Conservation (phyloP, 768 basidiomycete genomes). For the Tulasnella sp. region DNA sequence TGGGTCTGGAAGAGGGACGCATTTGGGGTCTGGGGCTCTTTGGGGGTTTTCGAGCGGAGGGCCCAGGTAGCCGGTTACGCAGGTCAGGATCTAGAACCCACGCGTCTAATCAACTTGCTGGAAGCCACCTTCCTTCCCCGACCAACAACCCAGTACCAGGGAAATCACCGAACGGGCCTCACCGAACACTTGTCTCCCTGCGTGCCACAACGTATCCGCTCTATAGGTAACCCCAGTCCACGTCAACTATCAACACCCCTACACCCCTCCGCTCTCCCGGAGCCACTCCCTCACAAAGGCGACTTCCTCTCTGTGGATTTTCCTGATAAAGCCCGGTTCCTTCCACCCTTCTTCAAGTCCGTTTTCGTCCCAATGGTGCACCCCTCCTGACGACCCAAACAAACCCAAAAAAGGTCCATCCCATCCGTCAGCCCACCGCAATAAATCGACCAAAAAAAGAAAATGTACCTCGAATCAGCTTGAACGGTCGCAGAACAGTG, state of each 20-base stretch:
- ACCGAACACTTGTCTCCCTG: background rate
- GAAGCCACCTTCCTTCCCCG: background rate
- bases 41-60: background rate
- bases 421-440: background rate
- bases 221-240: background rate
- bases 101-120: background rate
- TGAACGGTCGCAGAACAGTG: constrained; percentile 67
- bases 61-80: background rate
- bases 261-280: constrained; percentile 28
- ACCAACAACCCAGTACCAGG: background rate
- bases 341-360: constrained; percentile 46
- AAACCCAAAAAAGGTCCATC: background rate
- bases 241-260: background rate
- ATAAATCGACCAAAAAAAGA: background rate
- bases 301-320: constrained; percentile 72
- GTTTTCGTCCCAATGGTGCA: constrained; percentile 64
- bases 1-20: background rate
- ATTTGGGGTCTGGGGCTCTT: background rate
- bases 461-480: constrained; percentile 67
- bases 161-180: background rate
- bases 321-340: constrained; percentile 68
- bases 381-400: constrained; percentile 36
- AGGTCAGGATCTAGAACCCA: background rate
- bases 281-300: constrained; percentile 71
- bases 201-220: background rate